phyloP scores from a whole-genome alignment of 352 stramenopile genomes.

The Phytophthora brassicae region DNA sequence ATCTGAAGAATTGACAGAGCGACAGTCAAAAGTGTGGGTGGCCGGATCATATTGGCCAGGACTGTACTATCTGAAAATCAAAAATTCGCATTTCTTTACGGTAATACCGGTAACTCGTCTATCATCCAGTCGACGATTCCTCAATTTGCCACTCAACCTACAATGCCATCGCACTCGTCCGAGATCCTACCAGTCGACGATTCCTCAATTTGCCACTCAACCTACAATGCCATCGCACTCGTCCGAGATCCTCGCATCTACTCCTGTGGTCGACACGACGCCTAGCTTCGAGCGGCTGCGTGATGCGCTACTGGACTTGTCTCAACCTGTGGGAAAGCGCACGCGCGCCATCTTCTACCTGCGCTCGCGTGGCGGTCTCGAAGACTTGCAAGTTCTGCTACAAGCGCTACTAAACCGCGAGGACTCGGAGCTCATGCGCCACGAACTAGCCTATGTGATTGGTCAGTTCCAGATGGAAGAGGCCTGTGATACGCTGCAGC shows the following conservation, averaged over 20 bases:
- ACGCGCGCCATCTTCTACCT: constrained; percentile 93
- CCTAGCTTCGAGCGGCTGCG: constrained; percentile 65
- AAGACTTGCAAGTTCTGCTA: constrained; percentile 79
- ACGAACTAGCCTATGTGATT: constrained; percentile 98
- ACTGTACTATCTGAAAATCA: too few relatives aligned
- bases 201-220: neutral
- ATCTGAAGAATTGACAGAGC: too few relatives aligned
- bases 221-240: constrained; percentile 25
- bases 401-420: constrained; percentile 79
- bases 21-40: too few relatives aligned
- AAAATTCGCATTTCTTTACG: too few relatives aligned
- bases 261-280: constrained; percentile 17
- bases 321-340: constrained; percentile 86
- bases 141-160: neutral
- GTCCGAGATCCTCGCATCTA: constrained; percentile 11
- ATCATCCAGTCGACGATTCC: too few relatives aligned
- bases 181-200: constrained; percentile 20
- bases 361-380: constrained; percentile 73
- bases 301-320: constrained; percentile 72
- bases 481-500: constrained; percentile 75
- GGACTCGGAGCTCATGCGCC: constrained; percentile 94
- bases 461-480: constrained; percentile 95
- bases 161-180: constrained; percentile 27
- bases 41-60: too few relatives aligned
- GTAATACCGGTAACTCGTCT: too few relatives aligned